Percentiles rank a stretch among this genome's conserved stretches.
Evolutionary conservation across 1,284 basidiomycete genomes (phyloP).

Genomic region (Tilletia setariae): DNA sequence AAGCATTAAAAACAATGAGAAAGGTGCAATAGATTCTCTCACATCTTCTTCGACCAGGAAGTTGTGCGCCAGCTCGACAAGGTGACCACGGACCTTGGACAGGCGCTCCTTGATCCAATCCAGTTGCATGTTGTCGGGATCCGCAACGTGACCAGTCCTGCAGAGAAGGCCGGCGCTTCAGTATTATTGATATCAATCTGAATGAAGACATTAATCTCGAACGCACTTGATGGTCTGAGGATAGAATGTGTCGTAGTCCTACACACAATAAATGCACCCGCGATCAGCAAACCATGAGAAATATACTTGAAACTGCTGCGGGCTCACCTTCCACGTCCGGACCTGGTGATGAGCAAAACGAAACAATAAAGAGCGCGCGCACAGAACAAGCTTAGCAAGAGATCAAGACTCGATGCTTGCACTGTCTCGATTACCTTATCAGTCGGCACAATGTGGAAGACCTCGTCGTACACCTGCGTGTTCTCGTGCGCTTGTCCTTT

Average conservation of each 20-base stretch:
- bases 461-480: constrained; percentile 73
- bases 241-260: constrained; percentile 59
- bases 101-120: constrained; percentile 71
- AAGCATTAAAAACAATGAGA: neutral
- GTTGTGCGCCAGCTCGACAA: constrained; percentile 65
- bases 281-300: neutral
- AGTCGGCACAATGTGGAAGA: constrained; percentile 77
- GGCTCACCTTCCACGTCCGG: constrained; percentile 31
- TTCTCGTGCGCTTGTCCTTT: constrained; percentile 72
- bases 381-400: neutral
- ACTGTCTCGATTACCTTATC: constrained; percentile 64
- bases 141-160: constrained; percentile 72
- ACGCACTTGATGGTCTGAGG: constrained; percentile 64
- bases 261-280: neutral
- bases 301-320: neutral
- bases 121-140: constrained; percentile 61
- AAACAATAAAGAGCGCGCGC: constrained; percentile 57
- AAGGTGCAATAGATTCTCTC: neutral
- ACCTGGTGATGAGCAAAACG: constrained; percentile 58
- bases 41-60: constrained; percentile 72
- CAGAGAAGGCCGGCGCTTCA: neutral
- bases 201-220: neutral
- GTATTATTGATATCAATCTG: neutral
- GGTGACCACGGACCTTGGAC: constrained; percentile 61
- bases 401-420: constrained; percentile 25